These are phyloP conservation scores for Ustilago esculenta DNA, from an alignment of 1,284 basidiomycete genomes.

Conservation along the genomic window DNA sequence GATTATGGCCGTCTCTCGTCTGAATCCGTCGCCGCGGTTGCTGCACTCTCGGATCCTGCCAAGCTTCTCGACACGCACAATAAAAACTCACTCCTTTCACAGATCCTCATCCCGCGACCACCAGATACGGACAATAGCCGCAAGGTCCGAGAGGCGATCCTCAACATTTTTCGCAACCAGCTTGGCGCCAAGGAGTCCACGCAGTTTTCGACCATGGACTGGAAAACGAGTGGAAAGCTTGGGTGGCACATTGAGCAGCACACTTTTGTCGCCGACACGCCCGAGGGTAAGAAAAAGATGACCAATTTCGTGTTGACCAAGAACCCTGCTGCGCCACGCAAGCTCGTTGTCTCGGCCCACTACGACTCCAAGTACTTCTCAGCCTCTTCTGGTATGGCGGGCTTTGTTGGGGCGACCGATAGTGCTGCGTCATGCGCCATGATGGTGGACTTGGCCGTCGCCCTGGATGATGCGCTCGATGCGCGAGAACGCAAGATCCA, in stretches of 20 bases:
- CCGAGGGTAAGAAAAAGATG: constrained; percentile 82
- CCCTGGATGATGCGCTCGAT: constrained; percentile 58
- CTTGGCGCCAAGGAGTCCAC: constrained; percentile 16
- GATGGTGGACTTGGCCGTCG: constrained; percentile 63
- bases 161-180: constrained; percentile 40
- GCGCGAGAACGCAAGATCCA: constrained; percentile 35
- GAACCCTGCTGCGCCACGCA: constrained; percentile 84
- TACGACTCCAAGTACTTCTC: constrained; percentile 95
- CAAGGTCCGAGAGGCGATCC: constrained; percentile 47
- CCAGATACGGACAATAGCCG: constrained; percentile 57
- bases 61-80: constrained; percentile 38
- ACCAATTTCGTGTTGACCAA: constrained; percentile 89
- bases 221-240: constrained; percentile 9
- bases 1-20: constrained; percentile 22
- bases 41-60: constrained; percentile 40
- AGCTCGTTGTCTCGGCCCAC: constrained; percentile 90
- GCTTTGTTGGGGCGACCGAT: constrained; percentile 94
- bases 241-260: constrained; percentile 61
- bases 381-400: constrained; percentile 74
- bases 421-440: constrained; percentile 95
- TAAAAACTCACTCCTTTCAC: constrained; percentile 53
- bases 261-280: constrained; percentile 71
- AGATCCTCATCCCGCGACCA: constrained; percentile 63
- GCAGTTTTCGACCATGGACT: constrained; percentile 6
- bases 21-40: constrained; percentile 8